Base-by-base conservation (phyloP, 2,329 filamentous ascomycete genomes). In the Aplosporella prunicola region DNA sequence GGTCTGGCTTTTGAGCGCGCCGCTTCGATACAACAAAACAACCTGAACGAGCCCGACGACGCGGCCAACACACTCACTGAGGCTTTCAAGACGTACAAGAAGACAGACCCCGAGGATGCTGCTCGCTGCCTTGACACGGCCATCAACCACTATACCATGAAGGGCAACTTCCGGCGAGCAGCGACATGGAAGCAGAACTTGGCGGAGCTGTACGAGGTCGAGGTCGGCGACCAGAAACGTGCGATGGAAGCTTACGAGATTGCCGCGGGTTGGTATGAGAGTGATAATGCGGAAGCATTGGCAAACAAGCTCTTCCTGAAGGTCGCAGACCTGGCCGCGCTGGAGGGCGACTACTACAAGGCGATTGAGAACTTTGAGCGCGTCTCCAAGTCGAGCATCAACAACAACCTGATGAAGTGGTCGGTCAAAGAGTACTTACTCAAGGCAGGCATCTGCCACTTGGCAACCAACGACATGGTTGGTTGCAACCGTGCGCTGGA, bases 281-380 rank as follows among this genome's bases (percentile, higher is more conserved):
- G 76, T 41, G 86, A 93, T 55, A 86, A 86, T 62, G 84, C 86
- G 16, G 74, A 79, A 51, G 84, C 85, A 23, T 73, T 94, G 20
- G 87, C 88, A 45, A 96, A 93, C 68, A 95, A 95, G 63, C 76
- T 91, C 42, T 93, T 76, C 69, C 76, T 95, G 48, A 95, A 95
- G 66, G 82, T 88, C 8, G 89, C 86, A 32, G 91, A 96, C 52
- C 70, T 95, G 30, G 73, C 84, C 5, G 91, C 85, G 9, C 64
- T 93, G 10, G 80, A 87, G 40, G 76, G 68, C 42, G 84, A 95
- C 57, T 95, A 93, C 67, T 79, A 80, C 66, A 85, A 81, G 61
- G 76, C 86, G 15, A 42, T 41, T 35, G 51, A 51, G 20, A 49
- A 58, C 48, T 95, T 82, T 64, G 89, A 96, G 60, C 79, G 81